Percentiles rank a stretch among this genome's conserved stretches.
These are phyloP conservation scores for Drechslerella dactyloides DNA, from an alignment of 2,329 filamentous ascomycete species.

Conservation along the genomic window DNA sequence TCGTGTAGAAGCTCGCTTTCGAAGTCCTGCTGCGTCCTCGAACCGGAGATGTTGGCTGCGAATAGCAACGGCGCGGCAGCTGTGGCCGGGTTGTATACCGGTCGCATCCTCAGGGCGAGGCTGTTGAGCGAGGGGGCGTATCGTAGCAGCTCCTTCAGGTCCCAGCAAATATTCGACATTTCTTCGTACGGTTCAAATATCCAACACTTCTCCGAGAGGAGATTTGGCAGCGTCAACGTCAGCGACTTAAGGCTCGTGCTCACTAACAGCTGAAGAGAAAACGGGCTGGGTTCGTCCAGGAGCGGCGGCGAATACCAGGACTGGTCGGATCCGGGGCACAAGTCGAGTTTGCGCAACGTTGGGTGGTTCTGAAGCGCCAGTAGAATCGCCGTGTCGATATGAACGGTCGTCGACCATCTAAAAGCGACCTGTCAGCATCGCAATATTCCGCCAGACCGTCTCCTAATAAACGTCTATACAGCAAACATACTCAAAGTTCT, in stretches of 20 bases:
- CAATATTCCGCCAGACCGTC: neutral
- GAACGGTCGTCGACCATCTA: slow-evolving; percentile 48
- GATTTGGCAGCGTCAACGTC: slow-evolving; percentile 37
- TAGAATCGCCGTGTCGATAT: slow-evolving; percentile 45
- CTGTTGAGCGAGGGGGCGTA: slow-evolving; percentile 30
- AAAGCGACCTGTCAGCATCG: slow-evolving; percentile 7
- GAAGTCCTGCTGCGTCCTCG: slow-evolving; percentile 47
- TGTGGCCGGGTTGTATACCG: slow-evolving; percentile 42
- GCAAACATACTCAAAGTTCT: slow-evolving; percentile 44
- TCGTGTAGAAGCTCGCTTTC: slow-evolving; percentile 47
- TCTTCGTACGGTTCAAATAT: slow-evolving; percentile 46
- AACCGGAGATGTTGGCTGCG: slow-evolving; percentile 34
- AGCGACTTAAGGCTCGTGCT: slow-evolving; percentile 42
- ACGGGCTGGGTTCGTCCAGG: slow-evolving; percentile 35
- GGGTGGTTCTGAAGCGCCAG: slow-evolving; percentile 38
- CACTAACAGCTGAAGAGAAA: slow-evolving; percentile 40
- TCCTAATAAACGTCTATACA: neutral
- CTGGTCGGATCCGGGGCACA: slow-evolving; percentile 47
- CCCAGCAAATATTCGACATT: slow-evolving; percentile 49
- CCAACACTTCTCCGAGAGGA: slow-evolving; percentile 50
- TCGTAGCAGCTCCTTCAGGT: slow-evolving; percentile 38
- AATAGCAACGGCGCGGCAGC: slow-evolving; percentile 42
- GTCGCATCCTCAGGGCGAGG: slow-evolving; percentile 44
- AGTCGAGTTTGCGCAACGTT: slow-evolving; percentile 37
- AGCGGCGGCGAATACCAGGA: slow-evolving; percentile 46